phyloP scores from a whole-genome alignment of 768 basidiomycete species.

The Russula foetens region DNA sequence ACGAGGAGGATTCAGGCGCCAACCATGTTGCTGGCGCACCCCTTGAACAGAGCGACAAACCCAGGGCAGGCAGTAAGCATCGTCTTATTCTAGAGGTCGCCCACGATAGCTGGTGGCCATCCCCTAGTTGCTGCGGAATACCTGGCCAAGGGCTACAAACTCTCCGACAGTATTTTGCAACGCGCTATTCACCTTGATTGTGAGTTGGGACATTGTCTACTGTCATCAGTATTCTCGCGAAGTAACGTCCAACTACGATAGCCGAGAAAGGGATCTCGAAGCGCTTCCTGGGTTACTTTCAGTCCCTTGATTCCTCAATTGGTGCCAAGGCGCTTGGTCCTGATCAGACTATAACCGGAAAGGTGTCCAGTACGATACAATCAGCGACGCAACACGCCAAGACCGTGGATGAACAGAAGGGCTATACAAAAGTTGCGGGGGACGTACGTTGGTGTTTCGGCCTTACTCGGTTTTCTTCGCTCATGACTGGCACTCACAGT shows the following conservation, averaged over 20 bases:
- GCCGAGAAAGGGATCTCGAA: conserved; percentile 83
- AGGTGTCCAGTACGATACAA: conserved; percentile 55
- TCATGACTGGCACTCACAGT: conserved; percentile 35
- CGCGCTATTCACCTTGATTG: conserved; percentile 76
- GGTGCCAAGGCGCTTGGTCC: conserved; percentile 69
- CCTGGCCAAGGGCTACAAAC: conserved; percentile 79
- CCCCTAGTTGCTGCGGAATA: conserved; percentile 85
- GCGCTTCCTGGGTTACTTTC: conserved; percentile 75
- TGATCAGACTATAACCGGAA: conserved; percentile 71
- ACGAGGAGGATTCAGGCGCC: conserved; percentile 35
- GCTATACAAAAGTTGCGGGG: conserved; percentile 55
- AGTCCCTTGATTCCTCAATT: conserved; percentile 57
- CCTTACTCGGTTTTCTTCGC: not conserved
- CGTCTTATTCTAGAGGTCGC: not conserved
- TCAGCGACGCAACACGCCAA: conserved; percentile 62
- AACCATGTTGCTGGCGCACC: conserved; percentile 32
- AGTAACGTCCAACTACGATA: conserved; percentile 22
- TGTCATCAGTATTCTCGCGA: not conserved
- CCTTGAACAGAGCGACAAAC: conserved; percentile 86
- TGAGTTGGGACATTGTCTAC: conserved; percentile 24
- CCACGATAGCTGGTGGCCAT: not conserved
- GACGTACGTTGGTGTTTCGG: conserved; percentile 39
- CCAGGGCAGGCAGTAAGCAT: conserved; percentile 67
- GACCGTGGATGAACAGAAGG: conserved; percentile 76
- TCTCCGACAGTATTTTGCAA: conserved; percentile 72